Evolutionary conservation across 305 asterid genomes (phyloP), one percentile per base, ranked within the genome.

Genomic region (Withania somnifera): DNA sequence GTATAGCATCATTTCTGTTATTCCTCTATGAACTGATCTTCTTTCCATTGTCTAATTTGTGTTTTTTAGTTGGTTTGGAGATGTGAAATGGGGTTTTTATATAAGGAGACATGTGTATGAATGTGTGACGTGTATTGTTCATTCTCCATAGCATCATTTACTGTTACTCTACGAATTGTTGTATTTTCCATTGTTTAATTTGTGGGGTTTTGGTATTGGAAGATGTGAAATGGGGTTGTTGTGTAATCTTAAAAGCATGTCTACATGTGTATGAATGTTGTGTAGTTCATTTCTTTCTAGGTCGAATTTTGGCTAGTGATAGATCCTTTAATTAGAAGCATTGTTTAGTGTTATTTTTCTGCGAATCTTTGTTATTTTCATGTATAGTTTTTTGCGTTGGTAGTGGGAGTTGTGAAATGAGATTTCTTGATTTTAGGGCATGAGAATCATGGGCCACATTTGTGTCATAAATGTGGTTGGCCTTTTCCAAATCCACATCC

Each of bases 401-500:
- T 7, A 61, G 7, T 61, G 11, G 20, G 71, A 63, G 71, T 30
- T 63, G 40, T 73, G 32, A 79, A 53, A 60, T 20, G 45, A 68
- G 38, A 26, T 80, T 61, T 82, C 76, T 7, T 26, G 84, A 68
- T 89, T 81, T 83, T 88, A 95, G 99, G 91, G 84, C 91, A 85
- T 78, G 95, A 87, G 67, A 85, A 75, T 77, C 91, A 87, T 17
- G 94, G 87, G 50, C 87, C 89, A 80, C 84, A 92, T 86, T 24
- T 87, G 20, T 95, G 99, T 88, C 89, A 69, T 87, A 90, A 89
- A 88, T 95, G 99, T 89, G 95, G 97, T 50, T 95, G 99, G 99
- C 97, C 99, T 19, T 95, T 91, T 71, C 96, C 99, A 57, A 95
- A 95, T 13, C 89, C 91, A 67, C 97, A 95, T 42, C 99, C 99